Conservation (phyloP, 1,284 basidiomycete species). For the Ceratobasidium sp. region DNA sequence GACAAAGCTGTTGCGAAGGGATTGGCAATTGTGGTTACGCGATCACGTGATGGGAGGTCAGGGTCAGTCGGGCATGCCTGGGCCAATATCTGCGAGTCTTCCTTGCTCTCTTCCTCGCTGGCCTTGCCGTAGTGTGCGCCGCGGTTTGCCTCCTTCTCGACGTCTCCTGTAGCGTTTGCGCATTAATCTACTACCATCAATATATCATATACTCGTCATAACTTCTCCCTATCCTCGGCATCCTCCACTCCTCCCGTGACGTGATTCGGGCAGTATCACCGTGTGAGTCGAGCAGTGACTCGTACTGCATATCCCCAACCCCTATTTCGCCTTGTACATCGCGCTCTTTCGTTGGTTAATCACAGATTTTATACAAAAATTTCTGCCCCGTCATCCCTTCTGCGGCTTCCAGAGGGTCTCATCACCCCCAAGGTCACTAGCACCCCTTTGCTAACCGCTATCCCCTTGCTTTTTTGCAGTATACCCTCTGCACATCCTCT, state of each 20-base stretch:
- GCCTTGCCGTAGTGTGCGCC: background rate
- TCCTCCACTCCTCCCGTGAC: background rate
- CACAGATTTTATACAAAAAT: background rate
- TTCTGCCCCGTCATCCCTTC: constrained; percentile 7
- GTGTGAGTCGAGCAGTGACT: constrained; percentile 4
- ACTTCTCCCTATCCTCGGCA: background rate
- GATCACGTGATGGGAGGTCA: constrained; percentile 30
- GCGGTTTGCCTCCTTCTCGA: background rate
- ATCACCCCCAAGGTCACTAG: background rate
- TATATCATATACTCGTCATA: background rate
- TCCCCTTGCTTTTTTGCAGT: background rate
- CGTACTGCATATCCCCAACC: background rate
- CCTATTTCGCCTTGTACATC: background rate
- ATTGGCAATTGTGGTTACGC: constrained; percentile 5
- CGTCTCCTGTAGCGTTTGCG: background rate
- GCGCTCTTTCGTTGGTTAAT: background rate
- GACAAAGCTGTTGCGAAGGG: background rate
- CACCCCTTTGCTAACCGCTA: background rate
- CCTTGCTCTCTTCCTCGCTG: constrained; percentile 33
- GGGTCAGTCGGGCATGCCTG: constrained; percentile 31
- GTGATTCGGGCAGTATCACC: background rate
- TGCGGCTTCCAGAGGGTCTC: background rate
- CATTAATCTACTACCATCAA: background rate
- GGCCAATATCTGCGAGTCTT: constrained; percentile 29
- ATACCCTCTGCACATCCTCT: background rate